Evolutionary conservation across 2,329 filamentous ascomycete species (phyloP).

Genomic region (Arthrinium puccinioides): DNA sequence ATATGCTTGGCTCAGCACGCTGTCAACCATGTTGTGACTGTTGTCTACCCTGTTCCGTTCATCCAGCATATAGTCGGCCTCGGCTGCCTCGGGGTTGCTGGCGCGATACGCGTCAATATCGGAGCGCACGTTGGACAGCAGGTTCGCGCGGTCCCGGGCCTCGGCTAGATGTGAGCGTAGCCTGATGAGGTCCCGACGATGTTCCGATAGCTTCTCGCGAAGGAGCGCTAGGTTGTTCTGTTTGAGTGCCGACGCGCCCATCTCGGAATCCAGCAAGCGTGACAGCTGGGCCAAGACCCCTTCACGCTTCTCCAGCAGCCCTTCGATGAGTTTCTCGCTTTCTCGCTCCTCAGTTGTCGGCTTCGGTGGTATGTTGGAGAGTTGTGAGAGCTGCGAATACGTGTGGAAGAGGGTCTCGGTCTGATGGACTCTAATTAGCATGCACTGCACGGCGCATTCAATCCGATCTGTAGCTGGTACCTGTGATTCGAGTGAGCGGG

Average conservation of each 20-base stretch:
- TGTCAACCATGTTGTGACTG: slow-evolving; percentile 83
- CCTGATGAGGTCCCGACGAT: slow-evolving; percentile 73
- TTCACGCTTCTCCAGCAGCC: slow-evolving; percentile 80
- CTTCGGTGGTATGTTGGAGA: slow-evolving; percentile 71
- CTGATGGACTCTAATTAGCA: slow-evolving; percentile 34
- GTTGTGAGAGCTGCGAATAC: slow-evolving; percentile 86
- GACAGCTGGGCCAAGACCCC: slow-evolving; percentile 72
- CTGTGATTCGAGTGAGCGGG: slow-evolving; percentile 81
- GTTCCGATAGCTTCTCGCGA: slow-evolving; percentile 80
- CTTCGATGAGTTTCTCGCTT: slow-evolving; percentile 74
- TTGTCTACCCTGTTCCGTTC: slow-evolving; percentile 82
- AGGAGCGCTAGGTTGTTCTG: slow-evolving; percentile 92
- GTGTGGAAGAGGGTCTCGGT: slow-evolving; percentile 77
- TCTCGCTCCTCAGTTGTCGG: slow-evolving; percentile 77
- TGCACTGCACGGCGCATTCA: no score
- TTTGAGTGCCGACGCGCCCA: slow-evolving; percentile 88
- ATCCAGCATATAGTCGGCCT: slow-evolving; percentile 95
- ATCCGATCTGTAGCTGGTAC: slow-evolving; percentile 37
- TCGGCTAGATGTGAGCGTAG: slow-evolving; percentile 67
- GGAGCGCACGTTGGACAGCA: slow-evolving; percentile 81
- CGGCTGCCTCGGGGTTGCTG: slow-evolving; percentile 71
- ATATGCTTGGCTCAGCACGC: slow-evolving; percentile 89
- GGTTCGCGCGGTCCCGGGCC: slow-evolving; percentile 78
- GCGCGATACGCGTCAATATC: slow-evolving; percentile 88
- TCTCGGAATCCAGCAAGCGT: slow-evolving; percentile 88